These are phyloP conservation scores for Aureobasidium subglaciale DNA, from an alignment of 2,329 filamentous ascomycete species.

Conservation along the genomic window DNA sequence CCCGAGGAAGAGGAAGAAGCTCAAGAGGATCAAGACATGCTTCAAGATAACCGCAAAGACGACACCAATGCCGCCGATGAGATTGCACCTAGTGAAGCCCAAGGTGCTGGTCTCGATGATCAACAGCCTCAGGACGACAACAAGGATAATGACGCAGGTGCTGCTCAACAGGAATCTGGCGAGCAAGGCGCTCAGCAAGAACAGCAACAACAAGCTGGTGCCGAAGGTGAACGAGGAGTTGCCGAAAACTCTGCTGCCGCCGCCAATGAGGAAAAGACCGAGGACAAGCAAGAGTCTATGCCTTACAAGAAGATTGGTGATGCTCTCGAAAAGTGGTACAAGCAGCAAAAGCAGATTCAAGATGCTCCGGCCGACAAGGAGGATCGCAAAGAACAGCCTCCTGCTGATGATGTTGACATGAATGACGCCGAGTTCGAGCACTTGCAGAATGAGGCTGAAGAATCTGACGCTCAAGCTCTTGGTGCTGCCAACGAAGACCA, in stretches of 20 bases:
- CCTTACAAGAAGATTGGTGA: conserved; percentile 94
- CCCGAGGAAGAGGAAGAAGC: conserved; percentile 15
- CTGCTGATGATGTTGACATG: conserved; percentile 64
- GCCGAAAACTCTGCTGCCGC: conserved; percentile 15
- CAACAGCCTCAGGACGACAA: conserved; percentile 56
- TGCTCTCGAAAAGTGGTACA: conserved; percentile 85
- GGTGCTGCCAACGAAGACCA: conserved; percentile 85
- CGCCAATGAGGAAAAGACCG: conserved; percentile 12
- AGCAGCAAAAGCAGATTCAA: conserved; percentile 73
- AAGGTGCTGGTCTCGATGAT: conserved; percentile 53
- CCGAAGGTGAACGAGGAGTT: conserved; percentile 17
- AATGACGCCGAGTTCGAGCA: conserved; percentile 86
- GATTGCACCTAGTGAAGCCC: conserved; percentile 17
- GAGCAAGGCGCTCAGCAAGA: conserved; percentile 58
- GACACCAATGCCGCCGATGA: conserved; percentile 20
- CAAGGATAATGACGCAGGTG: conserved; percentile 42
- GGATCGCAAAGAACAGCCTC: conserved; percentile 42
- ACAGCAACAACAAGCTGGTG: conserved; percentile 27
- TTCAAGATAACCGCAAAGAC: conserved; percentile 20
- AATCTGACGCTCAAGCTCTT: conserved; percentile 84
- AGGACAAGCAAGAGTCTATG: conserved; percentile 35
- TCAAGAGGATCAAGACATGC: conserved; percentile 17
- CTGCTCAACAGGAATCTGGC: conserved; percentile 58
- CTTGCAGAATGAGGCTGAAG: conserved; percentile 71
- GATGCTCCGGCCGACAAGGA: conserved; percentile 41